phyloP scores from a whole-genome alignment of 306 rosid species.

The Vigna radiata region DNA sequence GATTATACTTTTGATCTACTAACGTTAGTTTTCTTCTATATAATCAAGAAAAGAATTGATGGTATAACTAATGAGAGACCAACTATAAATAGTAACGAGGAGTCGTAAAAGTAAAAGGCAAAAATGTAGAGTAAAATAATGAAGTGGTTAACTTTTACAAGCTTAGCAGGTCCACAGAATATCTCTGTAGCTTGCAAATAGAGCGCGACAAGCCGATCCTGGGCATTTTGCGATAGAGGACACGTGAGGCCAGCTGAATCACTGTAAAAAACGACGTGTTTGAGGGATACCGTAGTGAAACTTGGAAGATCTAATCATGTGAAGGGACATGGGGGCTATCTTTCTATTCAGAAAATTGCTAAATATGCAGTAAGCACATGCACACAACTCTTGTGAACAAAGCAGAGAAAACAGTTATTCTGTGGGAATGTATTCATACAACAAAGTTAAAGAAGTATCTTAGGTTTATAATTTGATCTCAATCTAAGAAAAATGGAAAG shows the following conservation, averaged over 20 bases:
- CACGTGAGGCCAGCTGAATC: constrained; percentile 1
- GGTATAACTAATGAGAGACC: background rate
- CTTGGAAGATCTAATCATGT: background rate
- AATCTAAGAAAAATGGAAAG: background rate
- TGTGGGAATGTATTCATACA: background rate
- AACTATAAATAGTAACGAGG: background rate
- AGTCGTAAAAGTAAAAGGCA: background rate
- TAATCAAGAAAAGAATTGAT: background rate
- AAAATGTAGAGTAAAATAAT: background rate
- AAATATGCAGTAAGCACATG: constrained; percentile 6
- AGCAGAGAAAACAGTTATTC: background rate
- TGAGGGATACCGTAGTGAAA: background rate
- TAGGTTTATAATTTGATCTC: background rate
- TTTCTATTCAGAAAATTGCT: background rate
- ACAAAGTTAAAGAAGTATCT: too few species aligned
- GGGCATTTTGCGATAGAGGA: background rate
- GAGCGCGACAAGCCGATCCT: background rate
- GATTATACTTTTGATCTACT: too few species aligned
- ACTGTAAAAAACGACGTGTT: background rate
- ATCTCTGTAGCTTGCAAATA: constrained; percentile 18
- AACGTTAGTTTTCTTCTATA: background rate
- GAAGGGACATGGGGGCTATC: background rate
- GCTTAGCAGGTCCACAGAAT: constrained; percentile 22
- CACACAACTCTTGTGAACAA: background rate
- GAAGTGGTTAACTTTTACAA: background rate